phyloP scores from a whole-genome alignment of 2,329 filamentous ascomycete genomes.

The Elsinoe fawcettii region DNA sequence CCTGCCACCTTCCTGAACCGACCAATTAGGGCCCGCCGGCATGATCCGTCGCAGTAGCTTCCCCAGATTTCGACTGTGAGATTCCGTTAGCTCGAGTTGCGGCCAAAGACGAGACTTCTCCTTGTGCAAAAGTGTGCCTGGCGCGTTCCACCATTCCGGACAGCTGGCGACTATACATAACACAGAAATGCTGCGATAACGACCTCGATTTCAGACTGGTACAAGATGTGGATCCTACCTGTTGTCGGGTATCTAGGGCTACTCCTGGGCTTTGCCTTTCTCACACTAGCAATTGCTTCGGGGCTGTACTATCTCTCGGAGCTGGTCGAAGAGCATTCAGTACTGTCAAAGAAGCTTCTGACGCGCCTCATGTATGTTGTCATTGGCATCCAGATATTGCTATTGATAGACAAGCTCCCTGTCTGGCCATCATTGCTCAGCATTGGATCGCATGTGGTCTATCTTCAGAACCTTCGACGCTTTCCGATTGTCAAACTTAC shows the following conservation, averaged over 20 bases:
- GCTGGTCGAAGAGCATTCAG: conserved; percentile 94
- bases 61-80: conserved; percentile 6
- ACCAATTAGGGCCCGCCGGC: background rate
- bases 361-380: conserved; percentile 77
- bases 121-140: background rate
- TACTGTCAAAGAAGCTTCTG: conserved; percentile 80
- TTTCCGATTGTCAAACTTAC: conserved; percentile 75
- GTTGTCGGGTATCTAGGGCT: conserved; percentile 84
- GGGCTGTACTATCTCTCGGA: conserved; percentile 97
- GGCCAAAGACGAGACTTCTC: background rate
- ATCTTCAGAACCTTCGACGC: conserved; percentile 74
- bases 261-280: conserved; percentile 80
- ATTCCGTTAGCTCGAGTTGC: background rate
- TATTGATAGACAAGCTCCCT: conserved; percentile 82
- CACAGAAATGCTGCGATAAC: background rate
- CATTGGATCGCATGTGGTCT: conserved; percentile 19
- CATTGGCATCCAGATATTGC: conserved; percentile 63
- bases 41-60: background rate
- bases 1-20: conserved; percentile 3
- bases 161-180: background rate
- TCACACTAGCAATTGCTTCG: conserved; percentile 94
- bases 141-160: background rate
- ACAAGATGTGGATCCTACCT: conserved; percentile 87
- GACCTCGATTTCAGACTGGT: conserved; percentile 9
- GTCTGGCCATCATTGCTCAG: conserved; percentile 44